Percentiles rank a stretch among this genome's conserved stretches.
Conservation (phyloP, 495 filamentous ascomycete genomes). For the Daldinia loculata region DNA sequence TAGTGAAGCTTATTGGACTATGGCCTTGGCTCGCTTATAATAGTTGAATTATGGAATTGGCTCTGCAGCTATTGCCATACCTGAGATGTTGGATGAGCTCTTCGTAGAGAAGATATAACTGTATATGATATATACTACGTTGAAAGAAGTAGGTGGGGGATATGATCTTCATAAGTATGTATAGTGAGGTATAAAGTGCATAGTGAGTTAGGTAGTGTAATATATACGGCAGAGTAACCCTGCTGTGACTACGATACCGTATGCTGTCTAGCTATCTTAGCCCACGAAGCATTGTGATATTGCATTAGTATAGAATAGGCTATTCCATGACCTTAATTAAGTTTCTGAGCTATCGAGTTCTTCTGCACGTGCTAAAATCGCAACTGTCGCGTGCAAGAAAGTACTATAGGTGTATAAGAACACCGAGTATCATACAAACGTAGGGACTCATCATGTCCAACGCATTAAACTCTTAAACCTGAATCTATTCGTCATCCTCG, state of each 20-base stretch:
- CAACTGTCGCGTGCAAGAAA: not conserved
- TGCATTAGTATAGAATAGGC: not conserved
- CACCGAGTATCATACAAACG: slow-evolving; percentile 16
- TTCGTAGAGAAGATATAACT: no score
- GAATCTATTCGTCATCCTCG: slow-evolving; percentile 54
- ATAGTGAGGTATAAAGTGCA: no score
- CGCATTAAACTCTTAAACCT: not conserved
- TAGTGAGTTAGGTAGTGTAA: no score
- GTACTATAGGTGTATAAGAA: not conserved
- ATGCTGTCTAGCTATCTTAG: not conserved
- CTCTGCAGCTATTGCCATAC: no score
- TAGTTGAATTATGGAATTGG: no score
- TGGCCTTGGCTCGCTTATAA: no score
- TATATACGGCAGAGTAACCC: not conserved
- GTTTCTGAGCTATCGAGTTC: not conserved
- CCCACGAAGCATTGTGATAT: not conserved
- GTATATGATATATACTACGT: no score
- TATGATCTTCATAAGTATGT: no score
- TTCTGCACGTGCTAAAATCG: not conserved
- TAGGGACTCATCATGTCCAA: slow-evolving; percentile 3
- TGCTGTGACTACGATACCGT: not conserved
- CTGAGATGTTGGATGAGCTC: no score
- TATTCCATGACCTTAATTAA: not conserved
- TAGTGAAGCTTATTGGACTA: no score
- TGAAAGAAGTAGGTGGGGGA: no score